A percentile compares a stretch with the other conserved stretches of the same genome.
phyloP scores from a whole-genome alignment of 371 early-diverging fungal genomes.

The Syncephalastrum sp. region DNA sequence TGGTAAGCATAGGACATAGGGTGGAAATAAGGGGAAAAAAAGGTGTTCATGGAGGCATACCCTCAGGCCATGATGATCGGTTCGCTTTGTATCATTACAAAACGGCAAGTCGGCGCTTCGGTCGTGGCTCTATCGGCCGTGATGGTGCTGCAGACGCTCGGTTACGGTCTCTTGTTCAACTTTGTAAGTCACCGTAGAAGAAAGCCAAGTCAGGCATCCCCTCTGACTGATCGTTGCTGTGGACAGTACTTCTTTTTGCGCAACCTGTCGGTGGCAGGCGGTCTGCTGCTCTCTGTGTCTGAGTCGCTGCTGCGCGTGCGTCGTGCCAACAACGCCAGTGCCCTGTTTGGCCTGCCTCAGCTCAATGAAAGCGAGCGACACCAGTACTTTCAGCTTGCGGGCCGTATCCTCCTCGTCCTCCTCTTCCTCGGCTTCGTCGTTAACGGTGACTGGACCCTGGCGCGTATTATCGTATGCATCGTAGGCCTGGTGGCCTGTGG shows the following conservation, averaged over 20 bases:
- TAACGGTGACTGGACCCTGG: slow-evolving; percentile 72
- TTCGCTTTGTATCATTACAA: slow-evolving; percentile 75
- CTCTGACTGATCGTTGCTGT: not conserved
- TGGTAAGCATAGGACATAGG: slow-evolving; percentile 35
- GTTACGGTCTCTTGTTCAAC: slow-evolving; percentile 90
- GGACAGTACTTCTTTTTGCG: slow-evolving; percentile 77
- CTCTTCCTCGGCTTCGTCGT: slow-evolving; percentile 86
- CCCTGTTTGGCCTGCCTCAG: slow-evolving; percentile 81
- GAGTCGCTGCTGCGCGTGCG: slow-evolving; percentile 51
- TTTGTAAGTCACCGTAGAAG: slow-evolving; percentile 25
- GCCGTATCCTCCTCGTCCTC: slow-evolving; percentile 86
- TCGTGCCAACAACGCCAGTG: slow-evolving; percentile 15
- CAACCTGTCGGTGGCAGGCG: slow-evolving; percentile 86
- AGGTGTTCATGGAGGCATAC: not conserved
- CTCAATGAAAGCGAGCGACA: slow-evolving; percentile 75
- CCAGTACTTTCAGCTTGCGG: slow-evolving; percentile 85
- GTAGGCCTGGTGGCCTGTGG: slow-evolving; percentile 80
- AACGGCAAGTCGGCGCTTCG: slow-evolving; percentile 71
- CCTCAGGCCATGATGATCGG: slow-evolving; percentile 67
- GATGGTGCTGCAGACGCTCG: slow-evolving; percentile 79
- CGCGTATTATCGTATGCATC: slow-evolving; percentile 62
- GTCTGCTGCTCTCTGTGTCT: slow-evolving; percentile 85
- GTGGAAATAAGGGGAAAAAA: not conserved
- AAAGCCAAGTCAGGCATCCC: not conserved
- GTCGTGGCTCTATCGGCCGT: slow-evolving; percentile 72